Conservation (phyloP, 805 yeast species). For the Saccharomyces mikatae region DNA sequence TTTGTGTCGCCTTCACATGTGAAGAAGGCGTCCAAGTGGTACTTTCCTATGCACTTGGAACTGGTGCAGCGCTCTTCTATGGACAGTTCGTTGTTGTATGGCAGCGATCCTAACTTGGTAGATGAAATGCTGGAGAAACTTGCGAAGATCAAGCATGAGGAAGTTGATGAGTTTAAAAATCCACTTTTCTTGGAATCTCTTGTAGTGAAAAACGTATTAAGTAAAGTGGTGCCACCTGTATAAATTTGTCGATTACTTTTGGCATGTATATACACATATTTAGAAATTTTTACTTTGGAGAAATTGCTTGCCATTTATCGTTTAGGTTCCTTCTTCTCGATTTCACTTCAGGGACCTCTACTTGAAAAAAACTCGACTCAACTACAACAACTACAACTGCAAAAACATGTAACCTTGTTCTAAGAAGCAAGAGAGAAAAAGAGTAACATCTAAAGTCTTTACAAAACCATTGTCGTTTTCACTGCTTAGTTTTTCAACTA, state of each 20-base stretch:
- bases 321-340: background rate
- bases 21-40: constrained; percentile 38
- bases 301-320: background rate
- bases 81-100: constrained; percentile 27
- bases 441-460: too few species aligned
- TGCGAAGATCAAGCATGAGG: constrained; percentile 11
- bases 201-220: constrained; percentile 45
- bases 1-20: constrained; percentile 49
- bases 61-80: constrained; percentile 33
- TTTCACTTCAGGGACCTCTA: too few species aligned
- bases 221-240: constrained; percentile 39
- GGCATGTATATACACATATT: background rate
- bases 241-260: background rate
- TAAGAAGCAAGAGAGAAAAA: too few species aligned
- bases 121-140: constrained; percentile 19
- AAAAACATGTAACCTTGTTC: too few species aligned
- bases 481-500: too few species aligned
- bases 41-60: constrained; percentile 47
- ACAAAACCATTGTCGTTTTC: too few species aligned
- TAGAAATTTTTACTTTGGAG: background rate
- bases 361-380: too few species aligned
- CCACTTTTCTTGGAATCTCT: constrained; percentile 33
- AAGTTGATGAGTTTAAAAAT: constrained; percentile 12
- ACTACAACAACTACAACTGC: too few species aligned
- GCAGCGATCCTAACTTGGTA: constrained; percentile 23